phyloP scores from a whole-genome alignment of 164 flowering plant genomes.

The Umbilicus rupestris region DNA sequence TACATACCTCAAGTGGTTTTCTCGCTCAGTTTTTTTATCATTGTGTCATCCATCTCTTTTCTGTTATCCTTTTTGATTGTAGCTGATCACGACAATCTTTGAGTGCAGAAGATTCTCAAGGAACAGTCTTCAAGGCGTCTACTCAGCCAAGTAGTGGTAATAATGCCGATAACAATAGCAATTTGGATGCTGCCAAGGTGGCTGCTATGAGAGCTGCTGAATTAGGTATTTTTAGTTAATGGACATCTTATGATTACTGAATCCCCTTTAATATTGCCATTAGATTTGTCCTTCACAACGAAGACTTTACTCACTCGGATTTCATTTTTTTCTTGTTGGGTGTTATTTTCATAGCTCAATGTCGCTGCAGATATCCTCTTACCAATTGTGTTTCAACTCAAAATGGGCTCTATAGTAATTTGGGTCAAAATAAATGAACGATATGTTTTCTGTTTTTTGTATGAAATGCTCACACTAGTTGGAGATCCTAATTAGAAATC shows the following conservation, averaged over 20 bases:
- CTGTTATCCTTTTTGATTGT: slow-evolving; percentile 11
- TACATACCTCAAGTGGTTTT: neutral
- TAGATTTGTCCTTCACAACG: too few species aligned
- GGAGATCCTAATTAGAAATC: too few species aligned
- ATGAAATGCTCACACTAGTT: too few species aligned
- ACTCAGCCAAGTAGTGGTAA: slow-evolving; percentile 21
- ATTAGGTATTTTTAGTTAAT: slow-evolving; percentile 36
- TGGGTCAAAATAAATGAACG: too few species aligned
- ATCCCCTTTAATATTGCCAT: too few species aligned
- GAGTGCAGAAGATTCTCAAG: slow-evolving; percentile 28
- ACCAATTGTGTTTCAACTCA: too few species aligned
- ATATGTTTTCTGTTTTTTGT: too few species aligned
- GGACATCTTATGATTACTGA: neutral
- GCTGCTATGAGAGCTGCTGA: slow-evolving; percentile 97
- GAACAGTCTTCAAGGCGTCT: slow-evolving; percentile 18
- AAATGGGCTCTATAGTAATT: too few species aligned
- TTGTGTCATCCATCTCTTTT: neutral
- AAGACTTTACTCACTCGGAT: too few species aligned
- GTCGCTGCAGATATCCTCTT: too few species aligned
- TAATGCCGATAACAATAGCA: slow-evolving; percentile 29
- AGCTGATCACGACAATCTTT: slow-evolving; percentile 26
- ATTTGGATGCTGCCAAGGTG: slow-evolving; percentile 80
- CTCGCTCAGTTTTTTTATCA: neutral
- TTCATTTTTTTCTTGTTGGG: too few species aligned
- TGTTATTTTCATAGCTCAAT: too few species aligned